Evolutionary conservation across 495 filamentous ascomycete genomes (phyloP), one percentile per base, ranked within the genome.

Genomic region (Elaphomyces granulatus): DNA sequence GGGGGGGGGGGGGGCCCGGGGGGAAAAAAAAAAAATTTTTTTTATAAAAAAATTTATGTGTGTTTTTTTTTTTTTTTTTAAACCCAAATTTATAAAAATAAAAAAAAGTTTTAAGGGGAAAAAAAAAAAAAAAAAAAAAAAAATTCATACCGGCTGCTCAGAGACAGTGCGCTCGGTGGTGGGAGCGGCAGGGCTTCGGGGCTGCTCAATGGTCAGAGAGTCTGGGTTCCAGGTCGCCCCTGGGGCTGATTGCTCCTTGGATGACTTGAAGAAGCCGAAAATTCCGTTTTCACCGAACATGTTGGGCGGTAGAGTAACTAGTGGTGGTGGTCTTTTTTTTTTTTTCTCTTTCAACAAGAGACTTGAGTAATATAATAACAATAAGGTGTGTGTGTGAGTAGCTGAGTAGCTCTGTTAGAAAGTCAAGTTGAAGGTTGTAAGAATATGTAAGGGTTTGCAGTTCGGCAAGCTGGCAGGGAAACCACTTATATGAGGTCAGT

Each of bases 151-250:
- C 10, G 62, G 59, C 47, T 66, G 59, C 50, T 62, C 54, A 9
- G 49, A 44, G 8, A 59, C 45, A 9, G 55, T 48, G 10, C 42
- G 47, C 32, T 60, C 38, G 1, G 46, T 38, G n/a, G 19, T 17
- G 3, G 43, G 43, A 8, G 49, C n/a, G 43, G 42, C 20, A 56
- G 58, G 15, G 52, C 55, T 12, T 46, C 45, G 15, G 57, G 56
- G 43, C 45, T 66, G 64, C 20, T 64, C 53, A 49, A 61, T 53
- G 23, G 49, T 49, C 23, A 58, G 42, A 10, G 61, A 59, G 33
- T 47, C 47, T 19, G 57, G 44, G 39, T 59, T 51, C 52, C 56
- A 60, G 46, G 55, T 52, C 48, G 31, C 19, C 28, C 31, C 30
- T 20, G 23, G 38, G 23, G 50, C 14, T 33, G 41, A 26, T 20